Evolutionary conservation across 2,329 filamentous ascomycete species (phyloP).

Genomic region (Magnaporthiopsis rhizophila): DNA sequence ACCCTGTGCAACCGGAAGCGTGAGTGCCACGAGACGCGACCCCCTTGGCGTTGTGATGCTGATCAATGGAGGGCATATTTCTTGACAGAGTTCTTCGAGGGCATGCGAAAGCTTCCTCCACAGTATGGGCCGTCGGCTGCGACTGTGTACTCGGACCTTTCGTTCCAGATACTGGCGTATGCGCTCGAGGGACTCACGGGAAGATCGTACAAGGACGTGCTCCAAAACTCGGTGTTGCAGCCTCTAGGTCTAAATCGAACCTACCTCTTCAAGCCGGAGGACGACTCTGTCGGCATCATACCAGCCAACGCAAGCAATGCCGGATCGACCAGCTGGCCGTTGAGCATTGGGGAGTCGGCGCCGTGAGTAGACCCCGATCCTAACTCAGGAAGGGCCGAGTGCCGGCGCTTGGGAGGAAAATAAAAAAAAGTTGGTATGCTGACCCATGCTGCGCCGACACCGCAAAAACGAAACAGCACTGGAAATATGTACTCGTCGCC

Average conservation of each 20-base stretch:
- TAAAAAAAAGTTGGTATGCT: neutral
- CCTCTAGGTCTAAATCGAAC: slow-evolving; percentile 23
- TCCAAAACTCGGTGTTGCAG: slow-evolving; percentile 22
- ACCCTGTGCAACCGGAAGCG: slow-evolving; percentile 10
- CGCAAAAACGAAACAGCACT: slow-evolving; percentile 28
- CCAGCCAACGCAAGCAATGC: slow-evolving; percentile 14
- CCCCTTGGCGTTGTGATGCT: neutral
- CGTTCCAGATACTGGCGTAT: slow-evolving; percentile 27
- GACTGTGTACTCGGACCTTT: slow-evolving; percentile 27
- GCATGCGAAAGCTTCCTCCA: slow-evolving; percentile 8
- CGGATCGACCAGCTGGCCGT: slow-evolving; percentile 21
- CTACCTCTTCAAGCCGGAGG: slow-evolving; percentile 12
- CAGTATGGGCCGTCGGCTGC: slow-evolving; percentile 5
- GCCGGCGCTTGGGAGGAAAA: neutral
- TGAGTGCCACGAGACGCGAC: slow-evolving; percentile 3
- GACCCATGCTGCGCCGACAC: slow-evolving; percentile 10
- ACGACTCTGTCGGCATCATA: slow-evolving; percentile 16
- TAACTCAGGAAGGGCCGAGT: neutral
- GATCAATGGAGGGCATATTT: neutral
- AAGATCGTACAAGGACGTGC: slow-evolving; percentile 18
- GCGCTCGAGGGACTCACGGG: slow-evolving; percentile 32
- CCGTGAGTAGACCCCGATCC: slow-evolving; percentile 23
- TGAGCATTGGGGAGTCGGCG: slow-evolving; percentile 28
- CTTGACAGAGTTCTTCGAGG: slow-evolving; percentile 12
- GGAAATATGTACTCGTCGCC: slow-evolving; percentile 37